Conservation (phyloP, 768 basidiomycete genomes). For the Clathrus columnatus region DNA sequence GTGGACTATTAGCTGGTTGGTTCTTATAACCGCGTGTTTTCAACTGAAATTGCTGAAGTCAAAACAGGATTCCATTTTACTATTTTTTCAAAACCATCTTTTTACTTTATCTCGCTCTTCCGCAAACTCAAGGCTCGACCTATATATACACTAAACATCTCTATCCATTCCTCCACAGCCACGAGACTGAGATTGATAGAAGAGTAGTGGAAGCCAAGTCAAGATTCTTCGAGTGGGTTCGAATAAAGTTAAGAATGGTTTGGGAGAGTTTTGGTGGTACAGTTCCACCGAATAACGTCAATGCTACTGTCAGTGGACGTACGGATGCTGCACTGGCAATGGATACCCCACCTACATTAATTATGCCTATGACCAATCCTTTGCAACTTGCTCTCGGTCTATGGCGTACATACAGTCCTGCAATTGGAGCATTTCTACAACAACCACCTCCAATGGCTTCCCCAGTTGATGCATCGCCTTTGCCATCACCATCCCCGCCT, state of each 20-base stretch:
- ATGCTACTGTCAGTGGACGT: not conserved
- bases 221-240: not conserved
- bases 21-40: constrained; percentile 7
- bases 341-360: constrained; percentile 34
- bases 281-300: constrained; percentile 32
- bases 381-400: constrained; percentile 55
- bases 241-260: constrained; percentile 31
- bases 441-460: constrained; percentile 39
- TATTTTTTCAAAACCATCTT: constrained; percentile 72
- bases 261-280: constrained; percentile 53
- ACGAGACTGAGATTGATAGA: constrained; percentile 76
- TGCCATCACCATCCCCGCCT: constrained; percentile 23
- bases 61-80: constrained; percentile 83
- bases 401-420: constrained; percentile 75
- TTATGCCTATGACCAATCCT: constrained; percentile 53
- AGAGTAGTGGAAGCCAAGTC: not conserved
- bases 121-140: constrained; percentile 81
- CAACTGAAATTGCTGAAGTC: constrained; percentile 10
- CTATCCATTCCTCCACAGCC: constrained; percentile 71
- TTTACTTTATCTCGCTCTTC: constrained; percentile 83
- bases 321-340: not conserved
- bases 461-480: constrained; percentile 20
- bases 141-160: constrained; percentile 77
- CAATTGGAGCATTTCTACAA: constrained; percentile 51
- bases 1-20: constrained; percentile 82